These are phyloP conservation scores for Aspergillus biplanus DNA, from an alignment of 495 filamentous ascomycete species.

Conservation along the genomic window DNA sequence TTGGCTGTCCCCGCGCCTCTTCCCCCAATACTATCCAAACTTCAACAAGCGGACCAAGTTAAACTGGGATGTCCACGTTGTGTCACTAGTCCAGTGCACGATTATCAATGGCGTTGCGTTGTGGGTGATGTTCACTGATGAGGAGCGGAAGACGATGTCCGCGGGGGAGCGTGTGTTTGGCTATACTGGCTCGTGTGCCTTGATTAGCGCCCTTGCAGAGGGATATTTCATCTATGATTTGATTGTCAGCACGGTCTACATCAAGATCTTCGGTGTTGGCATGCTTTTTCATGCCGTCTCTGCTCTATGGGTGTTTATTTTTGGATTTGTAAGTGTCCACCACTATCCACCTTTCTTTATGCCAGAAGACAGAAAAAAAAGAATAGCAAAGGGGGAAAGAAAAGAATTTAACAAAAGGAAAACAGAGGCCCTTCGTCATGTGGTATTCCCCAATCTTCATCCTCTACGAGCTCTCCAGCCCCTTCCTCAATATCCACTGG, in stretches of 20 bases:
- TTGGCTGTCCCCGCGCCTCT: constrained; percentile 64
- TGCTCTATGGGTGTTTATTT: constrained; percentile 81
- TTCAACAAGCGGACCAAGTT: constrained; percentile 70
- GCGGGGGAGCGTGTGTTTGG: constrained; percentile 82
- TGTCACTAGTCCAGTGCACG: constrained; percentile 83
- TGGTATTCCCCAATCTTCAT: constrained; percentile 91
- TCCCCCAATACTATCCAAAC: constrained; percentile 71
- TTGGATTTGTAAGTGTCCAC: constrained; percentile 83
- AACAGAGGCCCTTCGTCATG: constrained; percentile 88
- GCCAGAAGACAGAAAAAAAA: not conserved
- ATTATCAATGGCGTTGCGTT: constrained; percentile 79
- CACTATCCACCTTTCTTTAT: constrained; percentile 1
- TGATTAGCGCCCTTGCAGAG: constrained; percentile 81
- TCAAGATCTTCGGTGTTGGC: constrained; percentile 84
- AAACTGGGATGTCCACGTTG: constrained; percentile 98
- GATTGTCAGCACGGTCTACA: constrained; percentile 67
- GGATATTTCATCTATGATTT: constrained; percentile 99
- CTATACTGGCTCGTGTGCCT: constrained; percentile 79
- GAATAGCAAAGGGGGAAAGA: not conserved
- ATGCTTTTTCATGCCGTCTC: constrained; percentile 88
- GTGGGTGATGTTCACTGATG: constrained; percentile 80
- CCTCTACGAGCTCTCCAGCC: constrained; percentile 95
- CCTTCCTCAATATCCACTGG: constrained; percentile 98
- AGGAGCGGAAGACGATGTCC: constrained; percentile 74
- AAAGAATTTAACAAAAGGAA: not conserved